Base-by-base conservation (phyloP, 129 eudicot species). In the Saposhnikovia divaricata region DNA sequence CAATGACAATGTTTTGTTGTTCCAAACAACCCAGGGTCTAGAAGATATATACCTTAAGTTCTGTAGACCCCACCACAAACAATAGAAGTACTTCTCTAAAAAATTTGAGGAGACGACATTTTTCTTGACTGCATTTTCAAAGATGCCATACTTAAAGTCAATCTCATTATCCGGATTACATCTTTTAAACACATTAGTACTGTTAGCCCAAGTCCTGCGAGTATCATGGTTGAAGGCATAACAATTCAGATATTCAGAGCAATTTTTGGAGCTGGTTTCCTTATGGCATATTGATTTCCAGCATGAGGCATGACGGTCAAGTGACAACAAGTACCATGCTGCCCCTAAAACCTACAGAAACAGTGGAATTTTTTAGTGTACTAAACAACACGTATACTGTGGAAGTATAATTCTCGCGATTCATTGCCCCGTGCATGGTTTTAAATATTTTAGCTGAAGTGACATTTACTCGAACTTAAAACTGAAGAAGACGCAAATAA, bases 1-100 rank as follows among this genome's bases (percentile, higher is more conserved):
- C 51, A 9, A 68, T 68, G 23, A 31, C 23, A 12, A 23, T 43
- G 9, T 73, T 3, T 73, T 11, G 72, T 23, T 38, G n/a, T 40
- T 59, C 37, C 28, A 73, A 23, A 23, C 19, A 73, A 44, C 47
- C 51, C 25, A 44, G 28, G 34, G 19, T 37, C 46, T 48, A 53
- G 51, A 65, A 84, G 82, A 53, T 63, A 13, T 76, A 50, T 83
- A 90, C 99, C 98, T 96, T 76, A 96, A 82, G 69, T 96, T 88
- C 85, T 96, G 99, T 51, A 96, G 85, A 73, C 99, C 99, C 99
- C 99, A 96, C 98, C 99, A 92, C 77, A 96, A 81, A 81, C 99
- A 96, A 78, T 90, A 96, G 83, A 96, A 92, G 81, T 92, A 96
- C 89, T 92, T 96, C 46, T 81, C 82, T 55, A 89, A 27, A 76